Base-by-base conservation (phyloP, 805 yeast species). In the Blastobotrys parvus region DNA sequence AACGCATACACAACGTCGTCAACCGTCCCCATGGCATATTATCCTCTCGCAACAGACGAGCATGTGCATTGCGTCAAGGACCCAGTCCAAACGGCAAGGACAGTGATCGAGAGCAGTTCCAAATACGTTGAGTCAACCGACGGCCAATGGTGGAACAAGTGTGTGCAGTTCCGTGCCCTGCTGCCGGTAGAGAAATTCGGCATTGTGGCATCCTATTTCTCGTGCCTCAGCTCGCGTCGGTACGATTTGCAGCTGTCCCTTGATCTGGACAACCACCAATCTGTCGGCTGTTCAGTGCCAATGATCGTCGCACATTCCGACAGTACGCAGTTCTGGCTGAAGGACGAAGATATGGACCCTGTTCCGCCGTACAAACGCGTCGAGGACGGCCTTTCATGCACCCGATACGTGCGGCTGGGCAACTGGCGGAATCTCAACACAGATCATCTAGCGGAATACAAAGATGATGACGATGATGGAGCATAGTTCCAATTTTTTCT, bases 221-320 rank as follows among this genome's bases (percentile, higher is more conserved):
- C 49, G n/a, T 47, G 49, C 23, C 41, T 48, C 11, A 46, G 45
- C 21, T 45, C 51, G 11, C 38, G 49, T 8, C 44, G 38, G 29
- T 47, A 47, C 23, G 47, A 47, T 22, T 3, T 47, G 16, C 21
- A 15, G 4, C 25, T 42, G 29, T 30, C 44, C 17, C 30, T 47
- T 10, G 22, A 23, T n/a, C 39, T 44, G 11, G 18, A 16, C 11
- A 20, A 17, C 20, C 17, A 32, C 35, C 3, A 13, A 13, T 17
- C 35, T 4, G 21, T 17, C 8, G 17, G 35, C 11, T 32, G 15
- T 20, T 15, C 19, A 5, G 15, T 32, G 13, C 35, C 35, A 5
- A 13, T 17, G 35, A 20, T 32, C 21, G 17, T 32, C 10, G 35
- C 35, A 4, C 19, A 17, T 11, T 15, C 35, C 4, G 20, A 17